Conservation (phyloP, 2,329 filamentous ascomycete species). For the Raffaelea arxii region DNA sequence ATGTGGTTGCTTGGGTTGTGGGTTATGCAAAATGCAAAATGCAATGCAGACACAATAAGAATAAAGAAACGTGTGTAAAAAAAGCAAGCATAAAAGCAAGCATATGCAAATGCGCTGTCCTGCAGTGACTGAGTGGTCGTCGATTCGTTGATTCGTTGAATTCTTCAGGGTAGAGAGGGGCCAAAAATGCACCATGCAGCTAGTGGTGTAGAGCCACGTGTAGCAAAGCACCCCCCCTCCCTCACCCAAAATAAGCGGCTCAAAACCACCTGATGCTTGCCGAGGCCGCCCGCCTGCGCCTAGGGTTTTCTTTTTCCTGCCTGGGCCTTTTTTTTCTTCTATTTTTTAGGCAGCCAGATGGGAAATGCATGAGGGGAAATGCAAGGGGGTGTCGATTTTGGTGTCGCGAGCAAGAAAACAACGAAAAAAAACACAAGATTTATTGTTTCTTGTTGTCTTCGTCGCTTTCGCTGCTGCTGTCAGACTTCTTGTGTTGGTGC, state of each 20-base stretch:
- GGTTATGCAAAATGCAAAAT: neutral
- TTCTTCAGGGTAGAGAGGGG: too few relatives aligned
- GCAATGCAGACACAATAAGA: neutral
- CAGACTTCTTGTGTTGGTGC: slow-evolving; percentile 10
- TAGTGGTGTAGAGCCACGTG: too few relatives aligned
- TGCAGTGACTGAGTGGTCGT: too few relatives aligned
- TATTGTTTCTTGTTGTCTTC: slow-evolving; percentile 5
- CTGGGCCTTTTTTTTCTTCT: neutral
- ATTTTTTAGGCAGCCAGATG: neutral
- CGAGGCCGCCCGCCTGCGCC: too few relatives aligned
- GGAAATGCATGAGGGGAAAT: neutral
- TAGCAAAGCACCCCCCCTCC: too few relatives aligned
- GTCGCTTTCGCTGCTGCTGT: slow-evolving; percentile 4
- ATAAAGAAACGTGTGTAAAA: neutral
- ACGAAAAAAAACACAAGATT: neutral
- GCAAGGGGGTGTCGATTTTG: neutral
- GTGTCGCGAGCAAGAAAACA: neutral
- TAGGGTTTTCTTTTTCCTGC: too few relatives aligned
- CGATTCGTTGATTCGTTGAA: too few relatives aligned
- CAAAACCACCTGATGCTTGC: too few relatives aligned
- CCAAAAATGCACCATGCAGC: too few relatives aligned
- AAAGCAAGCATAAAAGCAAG: neutral
- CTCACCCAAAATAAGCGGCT: too few relatives aligned
- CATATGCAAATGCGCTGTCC: too few relatives aligned
- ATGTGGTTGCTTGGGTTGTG: neutral